phyloP scores from a whole-genome alignment of 108 stramenopile species.

The Pseudonitzschia pungens region DNA sequence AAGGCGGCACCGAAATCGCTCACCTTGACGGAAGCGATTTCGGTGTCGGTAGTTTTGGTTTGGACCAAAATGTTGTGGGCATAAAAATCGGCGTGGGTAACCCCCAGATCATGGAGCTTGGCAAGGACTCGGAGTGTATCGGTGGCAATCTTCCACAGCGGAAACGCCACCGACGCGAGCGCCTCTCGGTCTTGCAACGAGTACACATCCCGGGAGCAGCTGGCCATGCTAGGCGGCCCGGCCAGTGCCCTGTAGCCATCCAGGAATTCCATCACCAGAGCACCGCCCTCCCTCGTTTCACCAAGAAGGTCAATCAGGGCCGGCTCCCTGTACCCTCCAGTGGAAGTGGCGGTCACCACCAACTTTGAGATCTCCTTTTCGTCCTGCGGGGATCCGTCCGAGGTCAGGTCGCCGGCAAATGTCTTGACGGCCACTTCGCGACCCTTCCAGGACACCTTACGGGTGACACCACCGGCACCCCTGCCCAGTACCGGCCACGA shows the following conservation, averaged over 20 bases:
- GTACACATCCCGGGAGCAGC: constrained; percentile 71
- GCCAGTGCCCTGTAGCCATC: constrained; percentile 48
- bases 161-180: constrained; percentile 7
- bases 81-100: constrained; percentile 78
- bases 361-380: constrained; percentile 36
- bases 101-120: constrained; percentile 45
- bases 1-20: constrained; percentile 75
- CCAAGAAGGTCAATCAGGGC: constrained; percentile 50
- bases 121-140: constrained; percentile 36
- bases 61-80: constrained; percentile 67
- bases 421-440: constrained; percentile 42
- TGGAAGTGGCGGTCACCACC: constrained; percentile 15
- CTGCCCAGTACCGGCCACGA: constrained; percentile 41
- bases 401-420: constrained; percentile 43
- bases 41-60: background rate
- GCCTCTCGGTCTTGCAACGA: background rate
- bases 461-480: constrained; percentile 64
- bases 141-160: constrained; percentile 30
- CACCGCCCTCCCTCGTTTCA: constrained; percentile 34
- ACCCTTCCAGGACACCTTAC: constrained; percentile 18
- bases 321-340: background rate
- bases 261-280: constrained; percentile 66
- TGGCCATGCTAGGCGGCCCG: constrained; percentile 57
- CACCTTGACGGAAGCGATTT: constrained; percentile 34
- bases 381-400: constrained; percentile 60